phyloP scores from a whole-genome alignment of 345 rosid species.

The Eucalyptus regnans region DNA sequence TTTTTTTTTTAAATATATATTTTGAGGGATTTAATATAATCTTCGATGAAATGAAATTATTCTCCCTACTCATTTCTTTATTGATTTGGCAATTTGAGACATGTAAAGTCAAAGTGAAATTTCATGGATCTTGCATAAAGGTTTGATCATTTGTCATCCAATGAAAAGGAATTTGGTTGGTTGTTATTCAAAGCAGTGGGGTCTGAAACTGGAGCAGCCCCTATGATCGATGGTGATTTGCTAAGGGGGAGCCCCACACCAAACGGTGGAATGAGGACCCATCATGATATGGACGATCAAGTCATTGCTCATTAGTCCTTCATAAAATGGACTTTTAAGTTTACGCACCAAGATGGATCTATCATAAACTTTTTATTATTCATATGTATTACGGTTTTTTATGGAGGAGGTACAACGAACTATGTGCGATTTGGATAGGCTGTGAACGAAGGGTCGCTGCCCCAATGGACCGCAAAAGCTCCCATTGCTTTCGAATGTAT shows the following conservation, averaged over 20 bases:
- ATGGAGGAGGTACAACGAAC: accelerated
- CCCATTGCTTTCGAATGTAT: not conserved
- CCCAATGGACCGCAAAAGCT: accelerated
- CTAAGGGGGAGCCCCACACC: not conserved
- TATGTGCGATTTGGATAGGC: not conserved
- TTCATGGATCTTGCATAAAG: not conserved
- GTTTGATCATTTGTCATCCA: not conserved
- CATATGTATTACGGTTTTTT: accelerated
- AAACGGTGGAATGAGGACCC: not conserved
- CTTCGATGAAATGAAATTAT: not conserved
- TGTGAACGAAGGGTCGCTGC: not conserved
- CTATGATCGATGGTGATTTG: not conserved
- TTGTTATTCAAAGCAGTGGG: not conserved
- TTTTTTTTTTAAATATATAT: not conserved
- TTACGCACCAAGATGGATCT: accelerated
- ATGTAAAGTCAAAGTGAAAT: not conserved
- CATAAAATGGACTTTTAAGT: not conserved
- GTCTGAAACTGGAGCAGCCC: not conserved
- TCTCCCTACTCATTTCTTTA: not conserved
- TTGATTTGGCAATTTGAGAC: not conserved
- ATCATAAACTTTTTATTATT: too few relatives aligned
- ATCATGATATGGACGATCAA: not conserved
- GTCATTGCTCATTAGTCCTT: not conserved
- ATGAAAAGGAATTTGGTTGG: not conserved
- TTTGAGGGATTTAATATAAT: not conserved